These are phyloP conservation scores for Triticum timopheevii DNA, from an alignment of 176 grass and related monocot species.

Conservation along the genomic window DNA sequence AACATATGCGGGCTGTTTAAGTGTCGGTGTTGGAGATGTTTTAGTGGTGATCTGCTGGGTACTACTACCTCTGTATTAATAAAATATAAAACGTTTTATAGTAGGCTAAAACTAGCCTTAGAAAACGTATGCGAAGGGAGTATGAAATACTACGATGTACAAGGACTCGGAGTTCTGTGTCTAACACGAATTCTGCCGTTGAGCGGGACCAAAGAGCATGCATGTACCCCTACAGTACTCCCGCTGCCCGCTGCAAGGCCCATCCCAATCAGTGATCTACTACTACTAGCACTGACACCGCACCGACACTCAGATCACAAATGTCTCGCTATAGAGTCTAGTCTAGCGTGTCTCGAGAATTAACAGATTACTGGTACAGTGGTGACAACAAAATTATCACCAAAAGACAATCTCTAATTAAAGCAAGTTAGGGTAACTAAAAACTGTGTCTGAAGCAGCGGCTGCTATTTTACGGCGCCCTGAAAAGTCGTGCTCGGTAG, in stretches of 20 bases:
- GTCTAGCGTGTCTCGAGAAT: background rate
- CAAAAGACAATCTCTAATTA: background rate
- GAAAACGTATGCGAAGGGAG: too few relatives aligned
- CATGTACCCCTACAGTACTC: too few relatives aligned
- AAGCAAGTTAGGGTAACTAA: background rate
- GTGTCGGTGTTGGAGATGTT: too few relatives aligned
- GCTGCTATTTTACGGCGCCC: background rate
- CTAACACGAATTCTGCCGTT: too few relatives aligned
- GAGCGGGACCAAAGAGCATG: too few relatives aligned
- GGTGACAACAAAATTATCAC: background rate
- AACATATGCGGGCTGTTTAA: too few relatives aligned
- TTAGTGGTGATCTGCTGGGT: too few relatives aligned
- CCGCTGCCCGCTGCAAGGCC: background rate
- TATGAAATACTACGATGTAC: too few relatives aligned
- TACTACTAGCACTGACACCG: background rate
- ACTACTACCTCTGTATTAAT: too few relatives aligned
- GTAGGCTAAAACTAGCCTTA: too few relatives aligned
- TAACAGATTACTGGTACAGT: background rate
- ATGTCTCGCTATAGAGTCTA: background rate
- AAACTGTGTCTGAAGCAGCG: background rate
- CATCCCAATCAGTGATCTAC: background rate
- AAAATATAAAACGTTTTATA: too few relatives aligned
- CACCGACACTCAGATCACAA: background rate
- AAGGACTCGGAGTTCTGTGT: too few relatives aligned
- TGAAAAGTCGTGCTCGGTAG: background rate